phyloP scores from a whole-genome alignment of 2,329 filamentous ascomycete species.

The Sporothrix euskadiensis region DNA sequence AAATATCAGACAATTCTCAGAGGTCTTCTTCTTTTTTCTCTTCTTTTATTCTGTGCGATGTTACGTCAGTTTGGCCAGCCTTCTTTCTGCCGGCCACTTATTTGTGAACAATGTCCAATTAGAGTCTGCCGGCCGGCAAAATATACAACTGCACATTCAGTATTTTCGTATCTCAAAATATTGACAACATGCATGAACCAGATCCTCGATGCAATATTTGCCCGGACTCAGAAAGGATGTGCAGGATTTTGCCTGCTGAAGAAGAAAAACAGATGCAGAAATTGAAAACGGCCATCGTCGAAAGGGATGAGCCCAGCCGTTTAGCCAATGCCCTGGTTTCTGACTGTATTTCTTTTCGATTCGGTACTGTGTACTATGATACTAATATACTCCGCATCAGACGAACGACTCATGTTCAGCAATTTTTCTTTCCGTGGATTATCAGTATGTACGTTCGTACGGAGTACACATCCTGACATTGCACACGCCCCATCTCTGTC shows the following conservation, averaged over 20 bases:
- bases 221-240: slow-evolving; percentile 1
- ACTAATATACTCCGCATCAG: not conserved
- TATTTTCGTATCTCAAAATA: not conserved
- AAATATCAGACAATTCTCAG: not conserved
- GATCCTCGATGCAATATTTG: slow-evolving; percentile 2
- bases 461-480: too few relatives aligned
- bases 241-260: not conserved
- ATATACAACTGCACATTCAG: not conserved
- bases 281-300: not conserved
- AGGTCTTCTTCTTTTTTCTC: not conserved
- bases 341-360: not conserved
- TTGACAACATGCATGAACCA: not conserved
- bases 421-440: not conserved
- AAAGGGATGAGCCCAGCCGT: not conserved
- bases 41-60: not conserved
- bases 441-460: too few relatives aligned
- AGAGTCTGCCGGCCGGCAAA: slow-evolving; percentile 1
- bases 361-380: not conserved
- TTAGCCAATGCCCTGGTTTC: not conserved
- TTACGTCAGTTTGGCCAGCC: slow-evolving; percentile 1
- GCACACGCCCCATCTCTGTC: not conserved
- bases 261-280: not conserved
- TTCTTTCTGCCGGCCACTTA: not conserved
- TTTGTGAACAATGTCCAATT: not conserved
- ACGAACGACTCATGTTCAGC: not conserved